phyloP scores from a whole-genome alignment of 192 early-diverging fungal species.

The Backusella morwellensis region DNA sequence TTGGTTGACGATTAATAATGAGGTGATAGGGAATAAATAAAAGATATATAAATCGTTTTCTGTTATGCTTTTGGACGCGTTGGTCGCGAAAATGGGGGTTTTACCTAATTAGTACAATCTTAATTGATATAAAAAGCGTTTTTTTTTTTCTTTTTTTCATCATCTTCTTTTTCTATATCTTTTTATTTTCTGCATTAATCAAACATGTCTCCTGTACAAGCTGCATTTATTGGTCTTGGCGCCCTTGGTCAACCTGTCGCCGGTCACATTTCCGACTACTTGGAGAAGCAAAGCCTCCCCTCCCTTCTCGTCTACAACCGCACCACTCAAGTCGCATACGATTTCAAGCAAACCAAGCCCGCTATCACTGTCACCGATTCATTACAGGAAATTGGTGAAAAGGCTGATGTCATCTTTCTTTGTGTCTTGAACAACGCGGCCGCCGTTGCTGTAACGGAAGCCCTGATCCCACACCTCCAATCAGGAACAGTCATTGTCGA shows the following conservation, averaged over 20 bases:
- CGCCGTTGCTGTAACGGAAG: neutral
- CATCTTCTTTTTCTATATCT: neutral
- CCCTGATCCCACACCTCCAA: neutral
- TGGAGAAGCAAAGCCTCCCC: constrained; percentile 18
- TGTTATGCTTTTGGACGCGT: too few species aligned
- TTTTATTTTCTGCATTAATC: neutral
- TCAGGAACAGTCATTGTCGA: constrained; percentile 52
- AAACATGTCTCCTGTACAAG: neutral
- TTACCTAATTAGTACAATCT: neutral
- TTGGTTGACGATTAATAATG: too few species aligned
- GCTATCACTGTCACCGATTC: constrained; percentile 34
- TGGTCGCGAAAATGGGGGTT: neutral
- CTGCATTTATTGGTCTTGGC: constrained; percentile 65
- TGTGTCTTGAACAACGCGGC: constrained; percentile 62
- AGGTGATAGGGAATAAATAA: too few species aligned
- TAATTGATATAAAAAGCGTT: neutral
- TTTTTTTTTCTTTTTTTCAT: neutral
- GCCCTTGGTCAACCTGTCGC: constrained; percentile 58
- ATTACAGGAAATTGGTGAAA: constrained; percentile 35
- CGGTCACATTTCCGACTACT: constrained; percentile 13
- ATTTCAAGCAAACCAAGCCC: neutral
- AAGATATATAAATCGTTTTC: neutral
- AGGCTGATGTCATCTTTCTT: constrained; percentile 55
- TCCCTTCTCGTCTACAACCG: constrained; percentile 65
- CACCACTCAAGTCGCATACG: constrained; percentile 14